A percentile compares a stretch with the other conserved stretches of the same genome.
Evolutionary conservation across 73 alveolate species (phyloP).

Genomic region (Stentor roeselii): DNA sequence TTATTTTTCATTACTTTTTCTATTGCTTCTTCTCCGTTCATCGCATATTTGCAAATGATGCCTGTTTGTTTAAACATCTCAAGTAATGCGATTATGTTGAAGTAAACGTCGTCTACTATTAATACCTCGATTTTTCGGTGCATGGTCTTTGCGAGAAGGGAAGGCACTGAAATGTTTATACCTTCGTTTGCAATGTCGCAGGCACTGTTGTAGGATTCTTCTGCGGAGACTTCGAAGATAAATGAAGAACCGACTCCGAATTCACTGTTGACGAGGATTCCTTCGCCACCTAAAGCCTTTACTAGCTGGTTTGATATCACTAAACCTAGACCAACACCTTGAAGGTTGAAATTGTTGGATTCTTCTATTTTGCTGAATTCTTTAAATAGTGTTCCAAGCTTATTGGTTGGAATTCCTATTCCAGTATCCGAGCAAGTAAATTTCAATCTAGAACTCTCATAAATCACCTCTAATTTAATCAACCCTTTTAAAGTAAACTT

Average conservation of each 20-base stretch:
- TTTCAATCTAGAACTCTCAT: neutral
- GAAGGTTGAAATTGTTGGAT: neutral
- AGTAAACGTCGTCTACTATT: neutral
- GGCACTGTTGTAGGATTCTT: neutral
- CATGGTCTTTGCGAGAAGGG: neutral
- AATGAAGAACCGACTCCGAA: constrained; percentile 4
- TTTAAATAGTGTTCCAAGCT: neutral
- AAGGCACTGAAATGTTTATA: neutral
- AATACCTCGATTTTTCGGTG: neutral
- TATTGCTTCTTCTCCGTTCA: neutral
- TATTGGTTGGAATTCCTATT: neutral
- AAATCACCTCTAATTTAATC: neutral
- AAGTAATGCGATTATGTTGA: neutral
- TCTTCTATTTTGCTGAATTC: neutral
- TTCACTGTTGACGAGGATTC: neutral
- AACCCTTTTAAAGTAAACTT: constrained; percentile 51
- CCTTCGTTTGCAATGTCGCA: neutral
- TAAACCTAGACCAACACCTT: neutral
- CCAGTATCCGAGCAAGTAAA: neutral
- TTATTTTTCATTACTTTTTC: neutral
- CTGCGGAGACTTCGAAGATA: neutral
- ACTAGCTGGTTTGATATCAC: neutral
- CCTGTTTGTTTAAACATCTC: neutral
- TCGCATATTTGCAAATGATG: neutral
- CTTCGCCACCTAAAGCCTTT: neutral